Percentiles rank a stretch among this genome's conserved stretches.
Evolutionary conservation across 1,284 basidiomycete species (phyloP).

Genomic region (Hemileia vastatrix): DNA sequence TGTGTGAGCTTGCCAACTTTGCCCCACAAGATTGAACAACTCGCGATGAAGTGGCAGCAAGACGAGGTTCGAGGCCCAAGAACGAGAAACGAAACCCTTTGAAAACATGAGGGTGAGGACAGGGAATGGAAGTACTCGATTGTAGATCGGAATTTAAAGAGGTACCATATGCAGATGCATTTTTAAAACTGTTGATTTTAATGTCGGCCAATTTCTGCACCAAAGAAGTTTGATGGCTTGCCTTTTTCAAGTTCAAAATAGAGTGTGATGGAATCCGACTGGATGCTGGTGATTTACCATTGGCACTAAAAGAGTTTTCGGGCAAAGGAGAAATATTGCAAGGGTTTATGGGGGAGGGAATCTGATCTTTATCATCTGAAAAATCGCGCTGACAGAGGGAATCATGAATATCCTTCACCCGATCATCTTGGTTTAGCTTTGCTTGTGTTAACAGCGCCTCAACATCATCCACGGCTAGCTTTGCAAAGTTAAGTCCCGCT

Average conservation of each 20-base stretch:
- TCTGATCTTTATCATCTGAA: too few species aligned
- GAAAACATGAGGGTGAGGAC: conserved; percentile 7
- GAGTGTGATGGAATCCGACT: neutral
- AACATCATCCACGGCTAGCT: conserved; percentile 20
- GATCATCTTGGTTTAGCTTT: neutral
- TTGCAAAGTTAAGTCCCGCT: conserved; percentile 1
- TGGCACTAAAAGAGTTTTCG: neutral
- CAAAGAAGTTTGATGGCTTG: conserved; percentile 1
- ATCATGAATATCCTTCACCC: too few species aligned
- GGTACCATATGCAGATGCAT: neutral
- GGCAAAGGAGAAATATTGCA: too few species aligned
- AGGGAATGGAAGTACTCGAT: neutral
- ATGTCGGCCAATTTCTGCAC: conserved; percentile 10
- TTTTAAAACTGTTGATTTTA: conserved; percentile 9
- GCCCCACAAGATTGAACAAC: conserved; percentile 6
- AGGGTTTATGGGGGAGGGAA: too few species aligned
- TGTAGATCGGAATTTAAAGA: neutral
- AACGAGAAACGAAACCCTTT: conserved; percentile 6
- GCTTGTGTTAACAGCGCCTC: neutral
- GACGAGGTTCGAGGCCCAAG: neutral
- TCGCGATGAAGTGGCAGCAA: conserved; percentile 1
- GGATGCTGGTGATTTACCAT: neutral
- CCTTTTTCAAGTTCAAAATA: neutral
- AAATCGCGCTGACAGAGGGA: too few species aligned
- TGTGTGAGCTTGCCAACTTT: conserved; percentile 10